Base-by-base conservation (phyloP, 106 monocot species). In the Dendrobium officinale region DNA sequence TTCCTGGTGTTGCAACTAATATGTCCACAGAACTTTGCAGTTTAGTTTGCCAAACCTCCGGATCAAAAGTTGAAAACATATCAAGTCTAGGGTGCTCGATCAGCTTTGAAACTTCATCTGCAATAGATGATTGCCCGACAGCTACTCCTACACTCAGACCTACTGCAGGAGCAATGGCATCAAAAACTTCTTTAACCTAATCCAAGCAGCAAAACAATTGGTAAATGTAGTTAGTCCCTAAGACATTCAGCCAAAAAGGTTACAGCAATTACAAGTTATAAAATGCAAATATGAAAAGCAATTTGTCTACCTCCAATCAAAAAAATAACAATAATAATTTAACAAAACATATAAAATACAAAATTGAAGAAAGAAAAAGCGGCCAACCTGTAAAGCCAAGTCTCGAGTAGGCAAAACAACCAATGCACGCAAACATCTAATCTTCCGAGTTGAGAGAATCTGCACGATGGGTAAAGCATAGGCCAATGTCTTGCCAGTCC, bases 401-500 rank as follows among this genome's bases (percentile, higher is more conserved):
- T 98, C 94, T 9, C 97, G 90, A 56, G 97, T 98, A 31, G 97
- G 97, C 55, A 98, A 59, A 33, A 98, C 97, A 45, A 98, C 76
- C 78, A 98, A 81, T 73, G 97, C 94, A 24, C 92, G 89, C 51
- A 98, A 79, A 73, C 89, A 94, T 80, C 78, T 89, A 49, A 95
- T 86, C 45, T 84, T 91, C 75, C 85, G 81, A 74, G 83, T 84
- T n/a, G 92, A 89, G 37, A 98, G 91, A 75, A 51, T 78, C 82
- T 98, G 94, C 26, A 98, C 94, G 51, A 98, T 98, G 11, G 94
- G 97, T 48, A 98, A 87, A 67, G 97, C 97, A 95, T 98, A 98
- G 54, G 97, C 82, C 47, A 98, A 78, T 59, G 97, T 98, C 43
- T 98, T 98, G n/a, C 97, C 97, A 75, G 92, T 94, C 82, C 97